Conservation (phyloP, 2,329 filamentous ascomycete species). For the Apiospora marii region DNA sequence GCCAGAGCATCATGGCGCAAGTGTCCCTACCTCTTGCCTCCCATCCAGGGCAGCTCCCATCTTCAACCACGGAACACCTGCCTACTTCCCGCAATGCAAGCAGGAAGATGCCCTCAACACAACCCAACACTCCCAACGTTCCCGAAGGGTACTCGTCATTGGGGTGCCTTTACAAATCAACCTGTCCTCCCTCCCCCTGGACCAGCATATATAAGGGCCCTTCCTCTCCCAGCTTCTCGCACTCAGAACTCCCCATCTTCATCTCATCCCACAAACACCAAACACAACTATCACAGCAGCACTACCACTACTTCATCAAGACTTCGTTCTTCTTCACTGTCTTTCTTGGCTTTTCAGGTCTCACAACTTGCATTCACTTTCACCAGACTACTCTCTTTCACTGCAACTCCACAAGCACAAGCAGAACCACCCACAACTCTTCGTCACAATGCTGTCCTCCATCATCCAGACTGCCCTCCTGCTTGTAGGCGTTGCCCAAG, state of each 20-base stretch:
- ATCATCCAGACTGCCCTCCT: background rate
- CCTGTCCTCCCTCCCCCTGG: background rate
- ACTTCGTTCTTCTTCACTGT: slow-evolving; percentile 5
- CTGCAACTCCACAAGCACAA: background rate
- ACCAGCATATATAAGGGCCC: background rate
- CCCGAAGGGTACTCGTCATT: background rate
- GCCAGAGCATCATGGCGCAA: background rate
- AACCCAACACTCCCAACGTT: background rate
- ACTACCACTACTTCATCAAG: background rate
- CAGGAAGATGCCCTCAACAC: background rate
- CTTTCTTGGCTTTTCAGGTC: slow-evolving; percentile 2
- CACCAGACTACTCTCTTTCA: background rate
- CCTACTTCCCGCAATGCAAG: background rate
- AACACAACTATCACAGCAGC: slow-evolving; percentile 11
- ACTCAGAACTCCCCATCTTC: background rate
- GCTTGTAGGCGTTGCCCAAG: background rate
- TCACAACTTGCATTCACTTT: background rate
- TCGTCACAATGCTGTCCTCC: slow-evolving; percentile 8
- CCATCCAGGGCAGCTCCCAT: background rate
- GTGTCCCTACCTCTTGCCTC: background rate
- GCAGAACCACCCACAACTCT: background rate
- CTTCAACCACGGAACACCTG: background rate
- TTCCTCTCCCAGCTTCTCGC: background rate
- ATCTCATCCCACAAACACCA: slow-evolving; percentile 9
- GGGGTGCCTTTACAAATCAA: background rate